Base-by-base conservation (phyloP, 192 early-diverging fungal species). In the Helicostylum pulchrum region DNA sequence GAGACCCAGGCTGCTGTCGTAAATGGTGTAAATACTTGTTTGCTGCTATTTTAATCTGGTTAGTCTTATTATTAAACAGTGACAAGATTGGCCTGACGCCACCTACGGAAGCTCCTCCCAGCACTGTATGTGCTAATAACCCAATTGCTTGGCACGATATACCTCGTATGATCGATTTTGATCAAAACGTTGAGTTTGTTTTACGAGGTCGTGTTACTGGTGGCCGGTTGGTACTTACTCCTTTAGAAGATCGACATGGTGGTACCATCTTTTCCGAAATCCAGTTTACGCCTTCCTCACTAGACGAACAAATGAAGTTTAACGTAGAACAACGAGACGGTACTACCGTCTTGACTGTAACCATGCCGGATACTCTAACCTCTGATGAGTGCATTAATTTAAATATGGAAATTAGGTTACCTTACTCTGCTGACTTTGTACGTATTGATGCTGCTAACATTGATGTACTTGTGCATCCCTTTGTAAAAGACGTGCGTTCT, bases 1-100 rank as follows among this genome's bases (percentile, higher is more conserved):
- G 7, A 1, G 54, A 56, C 8, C 54, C 54, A 36, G 54, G 54
- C 7, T 56, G 54, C 19, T 59, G 57, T 45, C 19, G 57, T 44
- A 59, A 59, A 59, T 45, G 36, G 43, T 59, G 36, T 14, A 59
- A 59, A 45, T 45, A 43, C 19, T 20, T 59, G 5, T 26, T 59
- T 42, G 43, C 43, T 23, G 43, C 43, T 7, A 4, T 59, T 23
- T 59, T 59, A 45, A 59, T 59, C 1, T 59, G 57, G 57, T 36
- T 59, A 19, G 57, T 59, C 0, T 26, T 59, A 21, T 45, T 59
- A 26, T 9, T 42, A 14, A 44, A 45, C 42, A 45, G 57, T 45
- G 57, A 59, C 19, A 43, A 43, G 23, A 15, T 59, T 15, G 57
- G 57, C 3, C 14, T 45, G 1, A n/a, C 43, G 0, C 43, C 43